Base-by-base conservation (phyloP, 2,329 filamentous ascomycete species). In the Xylaria sp. region DNA sequence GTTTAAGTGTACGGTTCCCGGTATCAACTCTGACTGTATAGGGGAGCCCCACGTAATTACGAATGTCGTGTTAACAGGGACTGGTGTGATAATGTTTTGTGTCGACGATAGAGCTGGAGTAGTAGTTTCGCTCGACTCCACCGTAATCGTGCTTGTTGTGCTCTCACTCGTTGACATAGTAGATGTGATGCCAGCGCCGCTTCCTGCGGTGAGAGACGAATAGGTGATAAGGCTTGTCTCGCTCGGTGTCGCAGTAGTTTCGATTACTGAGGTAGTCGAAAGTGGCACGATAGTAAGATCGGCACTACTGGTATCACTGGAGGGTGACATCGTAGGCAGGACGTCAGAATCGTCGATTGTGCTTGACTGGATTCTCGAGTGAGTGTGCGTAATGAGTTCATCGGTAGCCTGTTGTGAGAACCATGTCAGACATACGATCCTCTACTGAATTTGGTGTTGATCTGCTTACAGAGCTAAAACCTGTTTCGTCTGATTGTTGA, bases 311-410 rank as follows among this genome's bases (percentile, higher is more conserved):
- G 48, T 7, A 10, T 25, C 8, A 8, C 9, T 28, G 2, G 6
- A 23, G 20, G 51, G 3, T 32, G 41, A 50, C 41, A 3, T 23
- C 9, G 68, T 65, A 9, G 65, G 51, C 18, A 68, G 18, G 37
- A 63, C 20, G 51, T 68, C 65, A 1, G 65, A 55, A 46, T 59
- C 37, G 46, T 70, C 52, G 13, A 59, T 70, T 3, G 57, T 65
- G 20, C 13, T 37, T 10, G 57, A 56, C 58, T 70, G 65, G 4
- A 23, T 2, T 10, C 54, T 32, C 18, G 50, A 57, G n/a, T 70
- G 51, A 3, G 68, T 68, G n/a, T 44, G 15, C 3, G 65, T 65
- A 44, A 68, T 20, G 20, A 65, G 20, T 13, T 56, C 60, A 8
- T 10, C 10, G 5, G 41, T 56, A 32, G 55, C 28, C 68, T 70